Evolutionary conservation across 495 filamentous ascomycete species (phyloP).

Genomic region (Aspergillus indologenus): DNA sequence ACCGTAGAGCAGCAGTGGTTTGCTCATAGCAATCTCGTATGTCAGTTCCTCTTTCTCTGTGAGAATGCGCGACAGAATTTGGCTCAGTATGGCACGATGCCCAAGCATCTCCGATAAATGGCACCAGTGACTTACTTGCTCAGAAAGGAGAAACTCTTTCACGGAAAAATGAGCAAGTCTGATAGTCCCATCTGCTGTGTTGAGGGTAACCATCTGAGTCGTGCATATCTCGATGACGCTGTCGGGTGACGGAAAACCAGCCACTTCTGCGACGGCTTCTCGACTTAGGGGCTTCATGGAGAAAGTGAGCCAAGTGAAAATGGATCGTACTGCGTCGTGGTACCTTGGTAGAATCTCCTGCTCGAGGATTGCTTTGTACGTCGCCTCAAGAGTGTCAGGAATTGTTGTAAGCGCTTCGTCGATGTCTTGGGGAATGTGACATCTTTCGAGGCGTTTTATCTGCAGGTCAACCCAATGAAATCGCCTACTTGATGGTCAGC

Average conservation of each 20-base stretch:
- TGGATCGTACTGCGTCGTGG: neutral
- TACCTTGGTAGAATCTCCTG: neutral
- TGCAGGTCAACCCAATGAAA: conserved; percentile 19
- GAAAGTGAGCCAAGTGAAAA: conserved; percentile 8
- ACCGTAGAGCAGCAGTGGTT: conserved; percentile 2
- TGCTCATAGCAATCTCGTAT: neutral
- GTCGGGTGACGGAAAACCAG: neutral
- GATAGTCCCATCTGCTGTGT: neutral
- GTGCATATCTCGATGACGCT: conserved; percentile 8
- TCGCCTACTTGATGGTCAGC: conserved; percentile 9
- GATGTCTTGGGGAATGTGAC: neutral
- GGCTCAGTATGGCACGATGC: neutral
- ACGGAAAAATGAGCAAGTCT: conserved; percentile 17
- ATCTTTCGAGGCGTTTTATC: conserved; percentile 11
- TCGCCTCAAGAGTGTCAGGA: conserved; percentile 5
- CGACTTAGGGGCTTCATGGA: neutral
- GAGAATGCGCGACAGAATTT: conserved; percentile 1
- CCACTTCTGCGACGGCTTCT: conserved; percentile 2
- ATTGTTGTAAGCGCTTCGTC: conserved; percentile 2
- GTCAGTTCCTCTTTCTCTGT: neutral
- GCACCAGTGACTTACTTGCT: neutral
- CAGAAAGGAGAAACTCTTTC: conserved; percentile 12
- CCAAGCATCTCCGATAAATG: neutral
- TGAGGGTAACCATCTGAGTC: conserved; percentile 6
- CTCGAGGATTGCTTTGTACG: conserved; percentile 7